Conservation (phyloP, 345 rosid genomes). For the Durio zibethinus region DNA sequence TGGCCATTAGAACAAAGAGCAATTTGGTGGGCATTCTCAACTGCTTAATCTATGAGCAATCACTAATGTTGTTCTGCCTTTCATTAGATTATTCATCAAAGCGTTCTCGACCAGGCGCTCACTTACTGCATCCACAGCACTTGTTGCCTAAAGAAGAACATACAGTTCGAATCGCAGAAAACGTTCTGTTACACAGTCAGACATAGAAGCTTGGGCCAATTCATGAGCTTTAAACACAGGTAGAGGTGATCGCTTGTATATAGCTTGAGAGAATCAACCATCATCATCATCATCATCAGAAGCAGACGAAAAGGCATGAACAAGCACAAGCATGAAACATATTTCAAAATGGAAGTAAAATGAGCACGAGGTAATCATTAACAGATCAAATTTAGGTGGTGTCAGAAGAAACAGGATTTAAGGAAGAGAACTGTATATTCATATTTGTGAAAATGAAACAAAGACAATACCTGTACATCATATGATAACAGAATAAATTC, state of each 20-base stretch:
- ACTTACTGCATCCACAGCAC: constrained; percentile 91
- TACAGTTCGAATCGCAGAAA: constrained; percentile 94
- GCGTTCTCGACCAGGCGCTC: constrained; percentile 88
- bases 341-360: not conserved
- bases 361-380: not conserved
- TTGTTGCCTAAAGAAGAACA: constrained; percentile 76
- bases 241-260: constrained; percentile 82
- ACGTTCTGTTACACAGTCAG: constrained; percentile 91
- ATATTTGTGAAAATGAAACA: not conserved
- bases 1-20: constrained; percentile 76
- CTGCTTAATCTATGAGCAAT: constrained; percentile 94
- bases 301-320: constrained; percentile 21
- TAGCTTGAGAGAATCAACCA: constrained; percentile 44
- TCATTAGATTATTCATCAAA: constrained; percentile 73
- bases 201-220: constrained; percentile 84
- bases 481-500: not conserved
- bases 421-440: not conserved
- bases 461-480: not conserved
- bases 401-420: not conserved
- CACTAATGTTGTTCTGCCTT: constrained; percentile 80
- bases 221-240: constrained; percentile 88
- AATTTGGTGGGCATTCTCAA: constrained; percentile 82
- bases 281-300: constrained; percentile 22
- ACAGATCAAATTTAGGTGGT: not conserved
- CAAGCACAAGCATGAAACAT: not conserved